Conservation (phyloP, 164 flowering plant species). For the Cinnamomum chago region DNA sequence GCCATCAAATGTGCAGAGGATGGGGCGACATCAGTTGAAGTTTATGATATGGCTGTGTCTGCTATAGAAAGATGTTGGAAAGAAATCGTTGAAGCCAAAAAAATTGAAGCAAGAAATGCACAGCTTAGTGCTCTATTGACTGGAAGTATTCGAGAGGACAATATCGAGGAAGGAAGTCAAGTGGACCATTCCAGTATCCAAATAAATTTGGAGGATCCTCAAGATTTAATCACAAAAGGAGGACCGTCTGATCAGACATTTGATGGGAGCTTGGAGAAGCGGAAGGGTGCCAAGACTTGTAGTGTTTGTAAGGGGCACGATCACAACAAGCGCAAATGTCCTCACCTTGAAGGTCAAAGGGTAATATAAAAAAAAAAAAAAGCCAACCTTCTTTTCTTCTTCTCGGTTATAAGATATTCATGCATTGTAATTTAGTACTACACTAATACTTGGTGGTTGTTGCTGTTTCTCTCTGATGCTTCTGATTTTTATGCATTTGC, state of each 20-base stretch:
- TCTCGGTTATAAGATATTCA: neutral
- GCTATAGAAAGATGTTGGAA: constrained; percentile 2
- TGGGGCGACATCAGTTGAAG: constrained; percentile 7
- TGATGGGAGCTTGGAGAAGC: neutral
- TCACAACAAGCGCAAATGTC: constrained; percentile 6
- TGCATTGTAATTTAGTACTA: too few relatives aligned
- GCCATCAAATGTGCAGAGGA: constrained; percentile 11
- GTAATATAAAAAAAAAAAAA: neutral
- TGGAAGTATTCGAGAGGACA: constrained; percentile 2
- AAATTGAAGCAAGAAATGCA: constrained; percentile 10
- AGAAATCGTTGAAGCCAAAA: constrained; percentile 8
- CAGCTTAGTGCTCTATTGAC: constrained; percentile 4
- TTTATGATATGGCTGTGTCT: constrained; percentile 2
- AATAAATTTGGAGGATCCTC: constrained; percentile 8
- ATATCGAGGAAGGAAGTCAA: constrained; percentile 3
- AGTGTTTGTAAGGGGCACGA: constrained; percentile 2
- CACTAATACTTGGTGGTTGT: neutral
- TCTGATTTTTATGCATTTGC: neutral
- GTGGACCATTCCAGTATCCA: neutral
- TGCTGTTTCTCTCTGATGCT: neutral
- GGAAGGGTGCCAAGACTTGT: constrained; percentile 3
- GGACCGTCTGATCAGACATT: neutral
- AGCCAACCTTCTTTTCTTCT: neutral
- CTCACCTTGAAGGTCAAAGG: constrained; percentile 5
- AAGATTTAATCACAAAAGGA: neutral